These are phyloP conservation scores for Nephelium lappaceum DNA, from an alignment of 345 rosid species.

Conservation along the genomic window DNA sequence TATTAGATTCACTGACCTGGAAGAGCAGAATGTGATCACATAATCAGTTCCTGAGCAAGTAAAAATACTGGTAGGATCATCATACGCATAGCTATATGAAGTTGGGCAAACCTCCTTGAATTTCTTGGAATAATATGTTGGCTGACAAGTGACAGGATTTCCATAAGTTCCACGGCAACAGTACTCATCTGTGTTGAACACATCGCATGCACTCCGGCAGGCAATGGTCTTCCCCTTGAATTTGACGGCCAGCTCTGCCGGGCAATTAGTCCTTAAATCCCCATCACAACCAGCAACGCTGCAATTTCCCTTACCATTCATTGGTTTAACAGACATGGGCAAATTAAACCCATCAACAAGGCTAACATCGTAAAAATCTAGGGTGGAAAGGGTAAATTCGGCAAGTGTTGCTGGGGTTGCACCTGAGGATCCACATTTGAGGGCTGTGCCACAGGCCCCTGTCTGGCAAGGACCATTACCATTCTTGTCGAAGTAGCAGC, in stretches of 20 bases:
- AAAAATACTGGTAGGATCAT: slow-evolving; percentile 76
- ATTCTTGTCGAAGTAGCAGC: slow-evolving; percentile 61
- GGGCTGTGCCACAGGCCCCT: slow-evolving; percentile 65
- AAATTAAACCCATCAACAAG: slow-evolving; percentile 90
- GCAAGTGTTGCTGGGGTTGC: slow-evolving; percentile 77
- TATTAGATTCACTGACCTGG: slow-evolving; percentile 45
- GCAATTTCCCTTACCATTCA: slow-evolving; percentile 75
- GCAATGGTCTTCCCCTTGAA: slow-evolving; percentile 56
- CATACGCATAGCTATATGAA: slow-evolving; percentile 86
- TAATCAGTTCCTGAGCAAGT: slow-evolving; percentile 79
- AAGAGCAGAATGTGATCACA: slow-evolving; percentile 65
- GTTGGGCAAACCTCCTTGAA: slow-evolving; percentile 86
- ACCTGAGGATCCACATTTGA: slow-evolving; percentile 66
- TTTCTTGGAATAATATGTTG: slow-evolving; percentile 73
- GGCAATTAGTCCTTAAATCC: slow-evolving; percentile 61
- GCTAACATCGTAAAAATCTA: slow-evolving; percentile 85
- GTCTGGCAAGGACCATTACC: slow-evolving; percentile 77
- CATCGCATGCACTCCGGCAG: slow-evolving; percentile 93
- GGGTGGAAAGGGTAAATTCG: slow-evolving; percentile 61
- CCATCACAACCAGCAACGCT: slow-evolving; percentile 61
- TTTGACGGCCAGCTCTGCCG: slow-evolving; percentile 61
- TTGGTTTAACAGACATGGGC: slow-evolving; percentile 60
- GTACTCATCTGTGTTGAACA: slow-evolving; percentile 81
- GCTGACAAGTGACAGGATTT: slow-evolving; percentile 55
- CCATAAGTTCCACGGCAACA: slow-evolving; percentile 77